phyloP scores from a whole-genome alignment of 257 asterid species.

The Rhazya stricta region DNA sequence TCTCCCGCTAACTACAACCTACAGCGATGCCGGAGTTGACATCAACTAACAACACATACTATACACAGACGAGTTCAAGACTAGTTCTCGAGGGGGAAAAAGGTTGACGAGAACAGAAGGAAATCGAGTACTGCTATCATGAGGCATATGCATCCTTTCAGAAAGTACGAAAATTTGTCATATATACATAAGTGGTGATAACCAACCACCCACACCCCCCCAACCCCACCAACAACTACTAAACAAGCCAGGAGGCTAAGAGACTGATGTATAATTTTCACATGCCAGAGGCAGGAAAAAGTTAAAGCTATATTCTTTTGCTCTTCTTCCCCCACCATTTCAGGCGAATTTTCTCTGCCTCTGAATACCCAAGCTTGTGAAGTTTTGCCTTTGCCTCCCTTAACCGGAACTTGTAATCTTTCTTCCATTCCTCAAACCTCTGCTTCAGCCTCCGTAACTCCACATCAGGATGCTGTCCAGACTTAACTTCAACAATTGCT shows the following conservation, averaged over 20 bases:
- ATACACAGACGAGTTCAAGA: constrained; percentile 22
- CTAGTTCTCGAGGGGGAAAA: background rate
- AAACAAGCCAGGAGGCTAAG: constrained; percentile 1
- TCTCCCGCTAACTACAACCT: constrained; percentile 6
- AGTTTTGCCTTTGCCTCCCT: constrained; percentile 55
- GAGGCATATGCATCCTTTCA: constrained; percentile 16
- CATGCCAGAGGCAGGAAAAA: constrained; percentile 3
- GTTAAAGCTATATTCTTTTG: constrained; percentile 26
- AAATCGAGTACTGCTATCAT: constrained; percentile 2
- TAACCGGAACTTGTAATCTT: constrained; percentile 56
- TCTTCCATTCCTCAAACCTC: constrained; percentile 61
- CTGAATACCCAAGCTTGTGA: constrained; percentile 34
- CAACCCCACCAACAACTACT: background rate
- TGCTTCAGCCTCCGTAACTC: constrained; percentile 52
- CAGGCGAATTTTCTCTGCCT: constrained; percentile 42
- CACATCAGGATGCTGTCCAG: constrained; percentile 36
- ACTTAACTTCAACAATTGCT: constrained; percentile 39
- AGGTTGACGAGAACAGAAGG: constrained; percentile 1
- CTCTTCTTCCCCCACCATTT: constrained; percentile 77
- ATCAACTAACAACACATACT: constrained; percentile 25
- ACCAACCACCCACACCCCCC: background rate
- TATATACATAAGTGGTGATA: constrained; percentile 18
- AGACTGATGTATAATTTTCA: constrained; percentile 10
- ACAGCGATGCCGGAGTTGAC: constrained; percentile 5
- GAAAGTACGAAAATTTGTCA: constrained; percentile 23